Percentiles rank a stretch among this genome's conserved stretches.
phyloP scores from a whole-genome alignment of 768 basidiomycete species.

The Hortiboletus campestris region DNA sequence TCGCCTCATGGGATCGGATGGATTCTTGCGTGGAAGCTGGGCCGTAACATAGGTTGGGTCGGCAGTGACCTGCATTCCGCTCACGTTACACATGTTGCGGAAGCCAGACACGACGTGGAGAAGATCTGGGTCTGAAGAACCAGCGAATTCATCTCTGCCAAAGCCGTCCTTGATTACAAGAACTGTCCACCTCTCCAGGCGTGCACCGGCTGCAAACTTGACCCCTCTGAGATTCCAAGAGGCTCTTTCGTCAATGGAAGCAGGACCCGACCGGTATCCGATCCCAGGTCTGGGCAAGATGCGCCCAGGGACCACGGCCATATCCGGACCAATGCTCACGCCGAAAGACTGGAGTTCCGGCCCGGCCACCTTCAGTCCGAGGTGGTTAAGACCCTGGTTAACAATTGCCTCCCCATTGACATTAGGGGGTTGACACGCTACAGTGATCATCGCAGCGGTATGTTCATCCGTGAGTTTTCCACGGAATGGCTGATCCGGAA shows the following conservation, averaged over 20 bases:
- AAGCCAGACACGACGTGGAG: slow-evolving; percentile 49
- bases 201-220: slow-evolving; percentile 60
- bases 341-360: slow-evolving; percentile 44
- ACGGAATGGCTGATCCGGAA: slow-evolving; percentile 39
- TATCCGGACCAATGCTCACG: slow-evolving; percentile 43
- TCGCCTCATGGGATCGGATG: slow-evolving; percentile 53
- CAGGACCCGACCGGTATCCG: slow-evolving; percentile 35
- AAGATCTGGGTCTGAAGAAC: slow-evolving; percentile 54
- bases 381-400: slow-evolving; percentile 39
- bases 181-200: slow-evolving; percentile 63
- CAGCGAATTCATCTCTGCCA: slow-evolving; percentile 56
- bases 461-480: slow-evolving; percentile 59
- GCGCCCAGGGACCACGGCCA: slow-evolving; percentile 57
- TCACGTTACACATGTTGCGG: slow-evolving; percentile 54
- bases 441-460: slow-evolving; percentile 49
- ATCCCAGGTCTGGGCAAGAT: slow-evolving; percentile 45
- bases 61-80: slow-evolving; percentile 56
- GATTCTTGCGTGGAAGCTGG: slow-evolving; percentile 49
- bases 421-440: slow-evolving; percentile 49
- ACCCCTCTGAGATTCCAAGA: slow-evolving; percentile 54
- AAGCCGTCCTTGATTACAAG: slow-evolving; percentile 63
- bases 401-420: slow-evolving; percentile 48
- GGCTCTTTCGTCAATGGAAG: slow-evolving; percentile 42
- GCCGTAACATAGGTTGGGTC: slow-evolving; percentile 35
- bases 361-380: slow-evolving; percentile 38